Percentiles rank a stretch among this genome's conserved stretches.
Conservation (phyloP, 2,329 filamentous ascomycete species). For the Ceratocystis papillata region DNA sequence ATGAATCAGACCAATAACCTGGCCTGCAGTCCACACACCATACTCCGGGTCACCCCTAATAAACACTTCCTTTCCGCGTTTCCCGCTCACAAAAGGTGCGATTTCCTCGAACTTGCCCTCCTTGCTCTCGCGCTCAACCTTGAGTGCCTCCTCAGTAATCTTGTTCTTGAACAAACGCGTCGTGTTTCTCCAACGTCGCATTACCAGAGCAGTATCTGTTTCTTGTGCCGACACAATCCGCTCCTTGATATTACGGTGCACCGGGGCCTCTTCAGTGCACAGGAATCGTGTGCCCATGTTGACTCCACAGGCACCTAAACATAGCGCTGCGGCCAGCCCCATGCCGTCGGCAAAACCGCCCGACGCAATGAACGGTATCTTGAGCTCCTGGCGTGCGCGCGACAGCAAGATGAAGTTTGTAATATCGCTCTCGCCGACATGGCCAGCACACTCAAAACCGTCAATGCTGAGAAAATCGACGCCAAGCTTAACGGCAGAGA, state of each 20-base stretch:
- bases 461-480: slow-evolving; percentile 96
- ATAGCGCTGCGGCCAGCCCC: slow-evolving; percentile 80
- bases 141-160: slow-evolving; percentile 66
- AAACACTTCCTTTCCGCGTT: slow-evolving; percentile 85
- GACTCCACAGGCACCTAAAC: slow-evolving; percentile 81
- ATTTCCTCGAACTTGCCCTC: slow-evolving; percentile 85
- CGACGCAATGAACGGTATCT: slow-evolving; percentile 85
- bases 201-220: slow-evolving; percentile 78
- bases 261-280: slow-evolving; percentile 85
- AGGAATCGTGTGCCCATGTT: slow-evolving; percentile 99
- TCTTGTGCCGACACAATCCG: slow-evolving; percentile 80
- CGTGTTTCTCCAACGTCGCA: slow-evolving; percentile 90
- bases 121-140: slow-evolving; percentile 71
- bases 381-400: slow-evolving; percentile 70
- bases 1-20: slow-evolving; percentile 82
- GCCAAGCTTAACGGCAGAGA: slow-evolving; percentile 82
- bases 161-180: slow-evolving; percentile 82
- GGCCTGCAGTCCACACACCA: slow-evolving; percentile 94
- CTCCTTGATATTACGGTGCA: slow-evolving; percentile 89
- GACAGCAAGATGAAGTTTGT: slow-evolving; percentile 83
- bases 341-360: slow-evolving; percentile 93
- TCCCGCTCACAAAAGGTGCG: slow-evolving; percentile 75
- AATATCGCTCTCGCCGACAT: slow-evolving; percentile 78
- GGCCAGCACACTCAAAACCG: slow-evolving; percentile 90
- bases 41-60: slow-evolving; percentile 81